Conservation (phyloP, 139 green algal genomes). For the Micractinium conductrix region DNA sequence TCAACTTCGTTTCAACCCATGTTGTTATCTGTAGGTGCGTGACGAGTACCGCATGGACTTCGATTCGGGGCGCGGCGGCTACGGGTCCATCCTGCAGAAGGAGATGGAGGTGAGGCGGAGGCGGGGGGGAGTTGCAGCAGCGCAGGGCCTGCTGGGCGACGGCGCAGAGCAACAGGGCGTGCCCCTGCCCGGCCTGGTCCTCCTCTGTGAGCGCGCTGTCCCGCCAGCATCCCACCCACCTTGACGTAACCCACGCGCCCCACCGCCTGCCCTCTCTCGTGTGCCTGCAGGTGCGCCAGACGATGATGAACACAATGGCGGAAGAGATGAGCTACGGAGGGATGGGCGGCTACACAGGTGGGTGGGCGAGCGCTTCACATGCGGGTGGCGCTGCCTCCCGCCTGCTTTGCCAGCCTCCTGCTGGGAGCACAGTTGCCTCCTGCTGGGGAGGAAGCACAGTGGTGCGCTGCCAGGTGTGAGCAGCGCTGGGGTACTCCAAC, state of each 20-base stretch:
- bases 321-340: constrained; percentile 43
- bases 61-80: constrained; percentile 89
- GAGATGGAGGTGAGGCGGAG: constrained; percentile 16
- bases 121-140: not conserved
- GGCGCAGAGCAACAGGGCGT: no score
- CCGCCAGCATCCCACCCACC: not conserved
- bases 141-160: no score
- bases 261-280: not conserved
- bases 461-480: no score
- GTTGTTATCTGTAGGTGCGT: constrained; percentile 72
- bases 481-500: no score
- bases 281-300: constrained; percentile 5
- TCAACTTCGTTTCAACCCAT: no score
- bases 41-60: constrained; percentile 97
- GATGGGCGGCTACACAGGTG: constrained; percentile 35
- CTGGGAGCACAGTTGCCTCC: no score
- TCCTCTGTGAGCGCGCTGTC: not conserved
- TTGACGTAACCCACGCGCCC: no score
- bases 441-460: no score
- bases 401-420: no score
- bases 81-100: constrained; percentile 60
- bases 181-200: no score
- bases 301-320: constrained; percentile 22
- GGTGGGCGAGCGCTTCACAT: no score
- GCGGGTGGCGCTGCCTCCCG: no score